phyloP scores from a whole-genome alignment of 805 yeast species.

The Yarrowia divulgata region DNA sequence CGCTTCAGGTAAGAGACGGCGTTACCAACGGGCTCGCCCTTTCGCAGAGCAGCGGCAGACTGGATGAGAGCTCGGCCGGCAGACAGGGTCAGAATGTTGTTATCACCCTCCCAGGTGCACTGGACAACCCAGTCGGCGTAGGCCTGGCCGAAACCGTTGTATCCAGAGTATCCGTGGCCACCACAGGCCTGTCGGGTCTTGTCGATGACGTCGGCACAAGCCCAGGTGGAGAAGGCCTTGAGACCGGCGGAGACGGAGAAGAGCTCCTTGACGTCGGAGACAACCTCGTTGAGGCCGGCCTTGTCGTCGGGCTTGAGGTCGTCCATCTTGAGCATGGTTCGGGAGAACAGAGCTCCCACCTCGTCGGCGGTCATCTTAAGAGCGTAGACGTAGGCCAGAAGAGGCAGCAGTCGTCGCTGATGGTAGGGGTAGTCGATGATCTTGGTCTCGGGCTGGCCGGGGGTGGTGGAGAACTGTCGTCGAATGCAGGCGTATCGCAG shows the following conservation, averaged over 20 bases:
- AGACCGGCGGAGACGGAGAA: constrained; percentile 87
- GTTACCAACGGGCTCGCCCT: constrained; percentile 57
- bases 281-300: constrained; percentile 56
- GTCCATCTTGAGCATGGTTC: constrained; percentile 53
- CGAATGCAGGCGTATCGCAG: constrained; percentile 88
- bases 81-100: constrained; percentile 81
- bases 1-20: constrained; percentile 56
- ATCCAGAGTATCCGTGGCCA: constrained; percentile 95
- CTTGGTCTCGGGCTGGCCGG: constrained; percentile 66
- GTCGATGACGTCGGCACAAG: constrained; percentile 77
- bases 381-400: constrained; percentile 78
- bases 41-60: constrained; percentile 53
- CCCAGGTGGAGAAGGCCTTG: constrained; percentile 91
- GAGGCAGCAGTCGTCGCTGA: constrained; percentile 87
- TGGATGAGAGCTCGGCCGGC: constrained; percentile 80
- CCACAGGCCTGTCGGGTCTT: constrained; percentile 94
- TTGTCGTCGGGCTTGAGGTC: constrained; percentile 60
- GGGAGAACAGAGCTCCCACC: constrained; percentile 60
- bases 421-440: constrained; percentile 87
- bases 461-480: constrained; percentile 73
- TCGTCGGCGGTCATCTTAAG: constrained; percentile 74
- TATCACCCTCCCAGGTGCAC: constrained; percentile 99
- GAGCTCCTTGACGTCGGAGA: constrained; percentile 72
- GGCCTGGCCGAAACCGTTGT: constrained; percentile 88
- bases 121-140: constrained; percentile 96